Conservation (phyloP, 2,329 filamentous ascomycete species). For the Aspergillus neoniger region DNA sequence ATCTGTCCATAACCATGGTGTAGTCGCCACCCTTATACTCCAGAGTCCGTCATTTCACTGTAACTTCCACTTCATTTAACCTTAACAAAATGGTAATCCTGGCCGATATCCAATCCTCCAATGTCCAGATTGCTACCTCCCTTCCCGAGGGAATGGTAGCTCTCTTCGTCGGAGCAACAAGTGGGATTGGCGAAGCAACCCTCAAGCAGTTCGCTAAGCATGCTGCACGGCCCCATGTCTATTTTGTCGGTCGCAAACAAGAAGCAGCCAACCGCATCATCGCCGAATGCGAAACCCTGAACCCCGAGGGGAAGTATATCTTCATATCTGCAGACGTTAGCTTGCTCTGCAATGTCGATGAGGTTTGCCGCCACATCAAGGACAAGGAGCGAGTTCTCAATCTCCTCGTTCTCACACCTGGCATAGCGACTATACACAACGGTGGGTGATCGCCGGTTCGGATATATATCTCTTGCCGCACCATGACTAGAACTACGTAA, state of each 20-base stretch:
- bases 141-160: constrained; percentile 42
- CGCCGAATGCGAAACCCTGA: constrained; percentile 46
- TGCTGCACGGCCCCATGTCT: constrained; percentile 42
- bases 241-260: constrained; percentile 49
- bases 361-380: not conserved
- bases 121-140: not conserved
- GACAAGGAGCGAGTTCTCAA: constrained; percentile 38
- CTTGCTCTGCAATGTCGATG: constrained; percentile 1
- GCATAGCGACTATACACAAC: not conserved
- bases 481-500: not conserved
- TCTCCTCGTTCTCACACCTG: constrained; percentile 5
- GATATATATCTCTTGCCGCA: not conserved
- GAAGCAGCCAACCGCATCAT: constrained; percentile 47
- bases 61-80: not conserved
- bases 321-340: constrained; percentile 14
- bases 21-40: not conserved
- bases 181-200: constrained; percentile 53
- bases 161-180: constrained; percentile 55
- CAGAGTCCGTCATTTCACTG: not conserved
- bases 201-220: constrained; percentile 49
- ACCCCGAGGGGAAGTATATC: constrained; percentile 31
- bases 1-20: too few relatives aligned
- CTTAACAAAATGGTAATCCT: not conserved
- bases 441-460: not conserved
- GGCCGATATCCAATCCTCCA: not conserved